A percentile compares a stretch with the other conserved stretches of the same genome.
Conservation (phyloP, 2,329 filamentous ascomycete genomes). For the Dactylellina sp. region DNA sequence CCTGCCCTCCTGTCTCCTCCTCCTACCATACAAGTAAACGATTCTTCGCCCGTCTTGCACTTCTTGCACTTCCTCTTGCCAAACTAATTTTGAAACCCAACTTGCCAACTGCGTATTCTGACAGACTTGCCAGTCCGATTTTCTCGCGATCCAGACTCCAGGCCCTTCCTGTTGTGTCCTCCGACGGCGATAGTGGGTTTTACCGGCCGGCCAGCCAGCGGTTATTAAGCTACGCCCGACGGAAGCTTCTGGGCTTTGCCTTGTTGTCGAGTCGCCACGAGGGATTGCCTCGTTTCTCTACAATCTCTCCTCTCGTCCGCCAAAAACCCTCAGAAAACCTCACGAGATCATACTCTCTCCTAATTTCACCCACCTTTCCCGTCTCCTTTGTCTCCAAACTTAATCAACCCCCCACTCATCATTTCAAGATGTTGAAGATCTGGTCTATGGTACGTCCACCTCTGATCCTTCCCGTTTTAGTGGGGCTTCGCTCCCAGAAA, state of each 20-base stretch:
- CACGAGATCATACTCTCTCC: slow-evolving; percentile 1
- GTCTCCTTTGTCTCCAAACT: not conserved
- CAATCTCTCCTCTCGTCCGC: slow-evolving; percentile 3
- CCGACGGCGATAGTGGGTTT: not conserved
- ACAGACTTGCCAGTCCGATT: no score
- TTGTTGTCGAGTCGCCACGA: slow-evolving; percentile 51
- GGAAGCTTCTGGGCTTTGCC: slow-evolving; percentile 54
- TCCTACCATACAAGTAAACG: slow-evolving; percentile 11
- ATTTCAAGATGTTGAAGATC: slow-evolving; percentile 84
- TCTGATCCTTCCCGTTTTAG: slow-evolving; percentile 13
- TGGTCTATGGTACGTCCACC: slow-evolving; percentile 86
- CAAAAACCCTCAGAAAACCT: not conserved
- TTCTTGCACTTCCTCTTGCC: slow-evolving; percentile 1
- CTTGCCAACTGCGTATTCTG: no score
- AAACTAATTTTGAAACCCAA: slow-evolving; percentile 5
- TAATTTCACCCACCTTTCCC: not conserved
- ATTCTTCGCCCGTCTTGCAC: not conserved
- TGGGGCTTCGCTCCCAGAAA: slow-evolving; percentile 7
- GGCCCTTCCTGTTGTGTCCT: not conserved
- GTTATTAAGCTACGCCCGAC: not conserved
- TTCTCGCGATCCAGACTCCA: no score
- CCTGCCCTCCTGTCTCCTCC: not conserved
- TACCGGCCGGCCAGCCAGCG: no score
- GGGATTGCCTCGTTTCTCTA: slow-evolving; percentile 52
- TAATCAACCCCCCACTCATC: not conserved